Evolutionary conservation across 345 rosid species (phyloP).

Genomic region (Salix koriyanagi): DNA sequence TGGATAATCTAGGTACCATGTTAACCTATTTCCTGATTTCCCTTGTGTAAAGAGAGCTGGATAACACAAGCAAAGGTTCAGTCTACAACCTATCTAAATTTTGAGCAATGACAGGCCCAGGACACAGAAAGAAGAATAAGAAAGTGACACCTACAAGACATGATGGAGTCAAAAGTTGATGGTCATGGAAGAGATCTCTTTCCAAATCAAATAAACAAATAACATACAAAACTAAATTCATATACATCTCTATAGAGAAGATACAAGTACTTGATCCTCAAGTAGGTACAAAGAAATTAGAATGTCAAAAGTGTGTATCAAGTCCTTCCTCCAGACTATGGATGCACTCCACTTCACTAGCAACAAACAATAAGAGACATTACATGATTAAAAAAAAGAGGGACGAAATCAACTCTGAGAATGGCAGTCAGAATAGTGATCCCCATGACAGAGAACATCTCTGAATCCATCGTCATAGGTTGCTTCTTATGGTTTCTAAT

Average conservation of each 20-base stretch:
- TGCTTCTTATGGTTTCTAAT: slow-evolving; percentile 9
- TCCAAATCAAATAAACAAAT: neutral
- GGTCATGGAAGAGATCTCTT: neutral
- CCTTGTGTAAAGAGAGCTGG: neutral
- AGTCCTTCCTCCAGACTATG: neutral
- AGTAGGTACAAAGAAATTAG: neutral
- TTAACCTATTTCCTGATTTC: neutral
- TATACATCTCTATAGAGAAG: neutral
- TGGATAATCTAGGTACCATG: neutral
- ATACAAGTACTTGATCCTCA: neutral
- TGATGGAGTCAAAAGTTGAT: neutral
- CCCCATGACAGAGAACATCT: slow-evolving; percentile 4
- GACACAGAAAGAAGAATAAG: neutral
- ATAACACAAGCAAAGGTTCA: neutral
- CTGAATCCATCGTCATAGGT: neutral
- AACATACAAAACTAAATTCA: neutral
- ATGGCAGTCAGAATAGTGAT: neutral
- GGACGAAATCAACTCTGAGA: neutral
- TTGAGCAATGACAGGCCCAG: neutral
- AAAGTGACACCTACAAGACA: neutral
- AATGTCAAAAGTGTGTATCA: neutral
- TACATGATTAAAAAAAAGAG: neutral
- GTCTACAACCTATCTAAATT: neutral
- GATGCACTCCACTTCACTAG: neutral
- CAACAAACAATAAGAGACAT: neutral